Base-by-base conservation (phyloP, 1,284 basidiomycete genomes). In the Trichosporon coremiiforme region DNA sequence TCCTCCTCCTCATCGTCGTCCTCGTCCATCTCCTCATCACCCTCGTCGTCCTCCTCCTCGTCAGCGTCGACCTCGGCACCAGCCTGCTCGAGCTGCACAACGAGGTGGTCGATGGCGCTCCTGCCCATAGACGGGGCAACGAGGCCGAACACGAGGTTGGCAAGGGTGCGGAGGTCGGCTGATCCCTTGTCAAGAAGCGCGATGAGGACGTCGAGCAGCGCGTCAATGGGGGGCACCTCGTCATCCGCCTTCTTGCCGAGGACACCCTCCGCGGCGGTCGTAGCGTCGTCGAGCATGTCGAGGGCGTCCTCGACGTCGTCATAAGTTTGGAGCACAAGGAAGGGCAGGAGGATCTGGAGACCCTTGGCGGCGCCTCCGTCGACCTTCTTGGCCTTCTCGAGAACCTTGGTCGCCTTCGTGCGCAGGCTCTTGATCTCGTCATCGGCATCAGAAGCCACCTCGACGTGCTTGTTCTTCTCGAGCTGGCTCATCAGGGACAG, bases 181-280 rank as follows among this genome's bases (percentile, higher is more conserved):
- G 90, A 93, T 2, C 91, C 90, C 71, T 90, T 88, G 80, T 98
- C 95, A 65, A 99, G 85, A 78, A 94, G 90, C 8, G 92, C 93
- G 69, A 98, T 91, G 70, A 98, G 88, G 29, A 88, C 88, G 78
- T 98, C 95, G 64, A 95, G 90, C 47, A 98, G 86, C 38, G 94
- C 83, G 76, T 97, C 94, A 66, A 95, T 89, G 1, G 93, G 90
- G 55, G 88, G 83, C 25, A 62, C 62, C 0, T 67, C 55, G n/a
- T 66, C 73, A 33, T 55, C 47, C 22, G 17, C 64, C 41, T 66
- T 66, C 53, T 67, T 57, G 29, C 38, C 33, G 55, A 72, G 72
- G 36, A 74, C 64, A 15, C 60, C 66, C 22, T 62, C 47, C 3
- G 68, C 71, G 7, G 73, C 73, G 10, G 41, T 22, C 2, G 72